Percentiles rank a stretch among this genome's conserved stretches.
These are phyloP conservation scores for Lepidium aucheri DNA, from an alignment of 345 rosid genomes.

Conservation along the genomic window DNA sequence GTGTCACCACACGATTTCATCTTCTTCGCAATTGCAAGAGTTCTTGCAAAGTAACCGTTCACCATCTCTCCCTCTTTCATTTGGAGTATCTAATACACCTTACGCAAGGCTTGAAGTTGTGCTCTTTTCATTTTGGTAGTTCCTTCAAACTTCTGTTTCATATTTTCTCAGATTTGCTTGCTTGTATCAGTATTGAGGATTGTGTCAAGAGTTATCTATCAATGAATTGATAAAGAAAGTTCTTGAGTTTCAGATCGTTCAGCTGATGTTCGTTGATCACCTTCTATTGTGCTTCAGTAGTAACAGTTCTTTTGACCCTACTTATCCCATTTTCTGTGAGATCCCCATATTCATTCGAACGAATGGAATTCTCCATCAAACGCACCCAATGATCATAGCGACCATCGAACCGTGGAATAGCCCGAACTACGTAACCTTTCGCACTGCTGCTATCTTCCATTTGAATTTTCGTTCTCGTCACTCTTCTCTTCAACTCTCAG, in stretches of 20 bases:
- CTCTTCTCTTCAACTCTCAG: neutral
- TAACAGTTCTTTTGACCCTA: neutral
- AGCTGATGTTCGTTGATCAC: neutral
- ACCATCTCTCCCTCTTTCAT: neutral
- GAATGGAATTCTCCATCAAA: neutral
- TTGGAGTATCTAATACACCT: neutral
- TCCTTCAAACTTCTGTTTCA: neutral
- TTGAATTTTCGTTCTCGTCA: neutral
- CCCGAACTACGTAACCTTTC: neutral
- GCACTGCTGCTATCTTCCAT: neutral
- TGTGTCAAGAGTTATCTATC: neutral
- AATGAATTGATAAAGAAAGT: neutral
- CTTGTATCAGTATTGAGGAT: neutral
- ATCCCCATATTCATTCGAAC: too few relatives aligned
- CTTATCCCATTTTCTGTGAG: too few relatives aligned
- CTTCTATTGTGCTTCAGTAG: neutral
- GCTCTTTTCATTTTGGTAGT: neutral
- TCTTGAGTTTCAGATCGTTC: neutral
- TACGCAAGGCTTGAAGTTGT: neutral
- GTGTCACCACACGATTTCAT: neutral
- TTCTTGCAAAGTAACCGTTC: neutral
- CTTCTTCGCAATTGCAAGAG: neutral
- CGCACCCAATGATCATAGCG: neutral
- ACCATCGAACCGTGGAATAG: neutral
- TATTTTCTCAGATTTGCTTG: neutral